phyloP scores from a whole-genome alignment of 148 eudicot species.

The Tetragonia tetragonoides region DNA sequence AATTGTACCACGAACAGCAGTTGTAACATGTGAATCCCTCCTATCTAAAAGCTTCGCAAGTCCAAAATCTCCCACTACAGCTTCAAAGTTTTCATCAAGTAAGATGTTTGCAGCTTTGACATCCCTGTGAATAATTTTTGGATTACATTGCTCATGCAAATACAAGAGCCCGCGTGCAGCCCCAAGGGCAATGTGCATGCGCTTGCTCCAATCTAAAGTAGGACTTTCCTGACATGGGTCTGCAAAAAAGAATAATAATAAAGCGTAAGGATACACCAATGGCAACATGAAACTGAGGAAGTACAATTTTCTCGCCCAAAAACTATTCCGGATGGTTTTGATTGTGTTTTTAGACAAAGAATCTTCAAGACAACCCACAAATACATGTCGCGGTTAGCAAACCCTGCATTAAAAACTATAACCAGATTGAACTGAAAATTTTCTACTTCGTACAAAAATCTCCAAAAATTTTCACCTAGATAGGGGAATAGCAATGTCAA shows the following conservation, averaged over 20 bases:
- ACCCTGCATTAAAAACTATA: too few species aligned
- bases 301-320: not conserved
- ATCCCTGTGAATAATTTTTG: slow-evolving; percentile 90
- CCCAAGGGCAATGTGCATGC: slow-evolving; percentile 79
- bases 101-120: slow-evolving; percentile 94
- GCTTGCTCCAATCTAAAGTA: slow-evolving; percentile 78
- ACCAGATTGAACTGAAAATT: not conserved
- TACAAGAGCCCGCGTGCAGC: slow-evolving; percentile 84
- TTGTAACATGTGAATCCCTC: slow-evolving; percentile 85
- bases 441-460: too few species aligned
- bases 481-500: not conserved
- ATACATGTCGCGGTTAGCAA: not conserved
- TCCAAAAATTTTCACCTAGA: not conserved
- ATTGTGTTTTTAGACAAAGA: not conserved
- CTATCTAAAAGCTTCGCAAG: slow-evolving; percentile 91
- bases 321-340: not conserved
- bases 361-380: not conserved
- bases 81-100: slow-evolving; percentile 84
- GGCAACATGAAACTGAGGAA: not conserved
- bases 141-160: slow-evolving; percentile 91
- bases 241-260: slow-evolving; percentile 22
- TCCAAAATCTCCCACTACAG: slow-evolving; percentile 97
- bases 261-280: not conserved
- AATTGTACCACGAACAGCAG: slow-evolving; percentile 93
- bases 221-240: slow-evolving; percentile 62